Base-by-base conservation (phyloP, 2,329 filamentous ascomycete species). In the Diaporthe destruens region DNA sequence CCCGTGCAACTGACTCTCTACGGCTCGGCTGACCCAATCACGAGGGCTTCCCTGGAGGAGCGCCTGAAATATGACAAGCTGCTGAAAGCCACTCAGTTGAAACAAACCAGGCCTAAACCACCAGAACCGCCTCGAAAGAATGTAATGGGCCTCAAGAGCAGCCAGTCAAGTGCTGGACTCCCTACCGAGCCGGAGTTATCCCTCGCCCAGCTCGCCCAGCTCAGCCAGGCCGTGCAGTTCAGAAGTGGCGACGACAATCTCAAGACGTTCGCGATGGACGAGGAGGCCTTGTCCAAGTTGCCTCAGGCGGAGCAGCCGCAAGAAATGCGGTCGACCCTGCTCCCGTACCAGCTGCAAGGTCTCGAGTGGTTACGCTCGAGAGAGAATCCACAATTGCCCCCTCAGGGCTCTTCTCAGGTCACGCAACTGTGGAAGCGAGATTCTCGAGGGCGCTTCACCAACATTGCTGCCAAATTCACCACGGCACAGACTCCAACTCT, bases 341-440 rank as follows among this genome's bases (percentile, higher is more conserved):
- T 97, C 72, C 92, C 94, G 1, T 96, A 97, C 81, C 95, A 98
- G 78, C 88, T 90, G 63, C 90, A 96, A 85, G 94, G 94, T 8
- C 84, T 98, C 51, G 90, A 91, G 20, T 98, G 95, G 95, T 89
- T 98, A 88, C 84, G 90, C 23, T 86, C 90, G 9, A 94, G 94
- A 77, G 95, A 98, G 80, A 89, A 87, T 18, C 94, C 94, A 0
- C 80, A 86, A 47, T 84, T 93, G 16, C 94, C 94, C 3, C 77
- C 84, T 2, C 80, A 82, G 34, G 88, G 87, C 0, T 89, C 91
- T 0, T 83, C 86, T 1, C 88, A 93, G 14, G 83, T 90, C 32
- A 89, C 94, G 1, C 94, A 97, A 81, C 85, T 97, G 18, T 98
- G 95, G 95, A 93, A 91, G 78, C 88, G 85, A 80, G 74, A 84